Evolutionary conservation across 2,329 filamentous ascomycete species (phyloP), one percentile per base, ranked within the genome.

Genomic region (Penicillium decumbens): DNA sequence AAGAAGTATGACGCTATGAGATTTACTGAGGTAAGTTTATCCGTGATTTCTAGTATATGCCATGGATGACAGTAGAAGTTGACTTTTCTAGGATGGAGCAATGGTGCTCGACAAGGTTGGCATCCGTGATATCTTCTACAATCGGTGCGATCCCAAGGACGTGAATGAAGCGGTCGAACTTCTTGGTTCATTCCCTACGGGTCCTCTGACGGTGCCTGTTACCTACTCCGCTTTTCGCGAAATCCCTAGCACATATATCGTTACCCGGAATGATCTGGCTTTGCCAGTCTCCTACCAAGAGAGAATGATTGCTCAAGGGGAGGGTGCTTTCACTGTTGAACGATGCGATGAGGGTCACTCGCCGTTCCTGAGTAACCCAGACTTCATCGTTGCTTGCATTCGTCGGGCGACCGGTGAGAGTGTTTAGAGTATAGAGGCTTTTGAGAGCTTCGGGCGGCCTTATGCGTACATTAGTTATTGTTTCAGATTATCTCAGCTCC

Each of bases 181-280:
- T 4, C 37, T 65, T 1, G 63, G 63, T 2, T 57, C 63, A 13
- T 62, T 59, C 18, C 61, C 63, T 1, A 0, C 45, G 0, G 63
- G 56, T 6, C 63, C 62, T 2, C 38, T 66, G 18, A 25, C 45
- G 7, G 58, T 65, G 6, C 63, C 63, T 4, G 63, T 49, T 1
- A 66, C 63, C 4, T 65, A 64, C 29, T 58, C 63, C 3, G 60
- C 63, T 2, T 66, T 58, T 29, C 45, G 45, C 1, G 63, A 64
- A 30, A 64, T 66, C 18, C 61, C 63, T 1, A 62, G 62, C 45
- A 64, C 59, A 6, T 66, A 65, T 39, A 64, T 66, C 29, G 53
- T 65, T 24, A 64, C 60, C 38, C 54, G 60, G 39, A 65, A 66
- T 25, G 63, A 66, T 40, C 39, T 29, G 20, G 62, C 63, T 3